These are phyloP conservation scores for Stramenopiles sp. DNA, from an alignment of 352 stramenopile species.

Conservation along the genomic window DNA sequence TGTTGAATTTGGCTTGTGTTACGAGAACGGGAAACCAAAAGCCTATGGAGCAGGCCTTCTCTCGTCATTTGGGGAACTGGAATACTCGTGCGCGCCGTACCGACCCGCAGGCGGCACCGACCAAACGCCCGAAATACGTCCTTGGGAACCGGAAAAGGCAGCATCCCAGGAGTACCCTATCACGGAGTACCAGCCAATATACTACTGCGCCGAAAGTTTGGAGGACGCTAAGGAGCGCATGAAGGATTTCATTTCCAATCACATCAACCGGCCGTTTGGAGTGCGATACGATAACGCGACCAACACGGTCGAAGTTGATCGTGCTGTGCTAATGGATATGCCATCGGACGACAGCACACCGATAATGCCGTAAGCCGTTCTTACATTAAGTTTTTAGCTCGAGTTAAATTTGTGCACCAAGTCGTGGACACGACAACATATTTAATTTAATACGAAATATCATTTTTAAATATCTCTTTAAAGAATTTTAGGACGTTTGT, in stretches of 20 bases:
- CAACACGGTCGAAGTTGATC: too few relatives aligned
- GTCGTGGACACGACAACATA: too few relatives aligned
- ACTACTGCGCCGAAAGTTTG: constrained; percentile 85
- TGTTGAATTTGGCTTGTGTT: constrained; percentile 87
- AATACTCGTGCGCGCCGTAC: constrained; percentile 66
- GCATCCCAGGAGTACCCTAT: constrained; percentile 85
- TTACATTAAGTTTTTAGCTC: too few relatives aligned
- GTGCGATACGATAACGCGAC: too few relatives aligned
- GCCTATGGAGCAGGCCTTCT: constrained; percentile 84
- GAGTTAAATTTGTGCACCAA: too few relatives aligned
- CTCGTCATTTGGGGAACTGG: constrained; percentile 87
- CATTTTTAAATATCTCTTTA: too few relatives aligned
- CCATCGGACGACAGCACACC: too few relatives aligned
- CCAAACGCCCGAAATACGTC: constrained; percentile 56
- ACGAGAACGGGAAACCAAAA: constrained; percentile 74
- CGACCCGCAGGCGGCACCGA: constrained; percentile 36
- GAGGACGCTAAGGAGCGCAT: constrained; percentile 76
- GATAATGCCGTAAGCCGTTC: too few relatives aligned
- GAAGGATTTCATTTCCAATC: constrained; percentile 75
- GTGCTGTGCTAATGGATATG: too few relatives aligned
- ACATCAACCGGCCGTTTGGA: too few relatives aligned
- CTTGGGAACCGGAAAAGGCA: constrained; percentile 77
- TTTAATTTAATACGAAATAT: too few relatives aligned
- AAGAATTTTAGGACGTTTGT: too few relatives aligned
- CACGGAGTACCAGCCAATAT: constrained; percentile 87